phyloP scores from a whole-genome alignment of 345 rosid species.

The Orychophragmus violaceus region DNA sequence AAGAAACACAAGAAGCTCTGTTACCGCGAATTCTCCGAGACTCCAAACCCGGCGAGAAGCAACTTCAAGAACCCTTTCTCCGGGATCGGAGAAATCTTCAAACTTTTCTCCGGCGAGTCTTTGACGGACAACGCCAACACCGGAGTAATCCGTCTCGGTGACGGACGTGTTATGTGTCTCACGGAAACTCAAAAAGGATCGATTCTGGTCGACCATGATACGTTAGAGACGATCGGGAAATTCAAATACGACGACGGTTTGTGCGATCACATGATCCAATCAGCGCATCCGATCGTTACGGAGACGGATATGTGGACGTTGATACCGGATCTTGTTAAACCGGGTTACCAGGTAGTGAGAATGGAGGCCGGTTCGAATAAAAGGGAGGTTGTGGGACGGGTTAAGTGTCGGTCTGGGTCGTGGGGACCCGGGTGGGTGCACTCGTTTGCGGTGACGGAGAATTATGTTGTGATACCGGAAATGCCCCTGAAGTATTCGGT shows the following conservation, averaged over 20 bases:
- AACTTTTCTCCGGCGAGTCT: slow-evolving; percentile 80
- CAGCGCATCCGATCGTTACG: slow-evolving; percentile 90
- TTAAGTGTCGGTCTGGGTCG: slow-evolving; percentile 69
- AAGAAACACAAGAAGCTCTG: slow-evolving; percentile 60
- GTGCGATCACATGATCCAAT: slow-evolving; percentile 64
- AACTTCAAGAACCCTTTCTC: slow-evolving; percentile 47
- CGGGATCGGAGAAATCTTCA: slow-evolving; percentile 60
- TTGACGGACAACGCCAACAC: slow-evolving; percentile 91
- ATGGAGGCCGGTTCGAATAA: slow-evolving; percentile 74
- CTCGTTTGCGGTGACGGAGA: slow-evolving; percentile 86
- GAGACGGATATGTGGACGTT: slow-evolving; percentile 67
- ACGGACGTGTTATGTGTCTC: slow-evolving; percentile 83
- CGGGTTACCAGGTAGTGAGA: slow-evolving; percentile 75
- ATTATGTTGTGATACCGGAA: slow-evolving; percentile 78
- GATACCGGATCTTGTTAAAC: slow-evolving; percentile 69
- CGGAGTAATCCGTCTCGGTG: slow-evolving; percentile 76
- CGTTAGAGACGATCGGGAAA: slow-evolving; percentile 62
- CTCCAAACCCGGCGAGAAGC: slow-evolving; percentile 42
- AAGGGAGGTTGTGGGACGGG: slow-evolving; percentile 82
- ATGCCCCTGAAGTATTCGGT: slow-evolving; percentile 89
- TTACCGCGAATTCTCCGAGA: slow-evolving; percentile 91
- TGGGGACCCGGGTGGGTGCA: slow-evolving; percentile 94
- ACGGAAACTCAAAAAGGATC: slow-evolving; percentile 95
- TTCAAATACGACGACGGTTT: slow-evolving; percentile 66
- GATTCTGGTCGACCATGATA: slow-evolving; percentile 55